Percentiles rank a stretch among this genome's conserved stretches.
phyloP scores from a whole-genome alignment of 2,329 filamentous ascomycete genomes.

The Monilinia fructicola region DNA sequence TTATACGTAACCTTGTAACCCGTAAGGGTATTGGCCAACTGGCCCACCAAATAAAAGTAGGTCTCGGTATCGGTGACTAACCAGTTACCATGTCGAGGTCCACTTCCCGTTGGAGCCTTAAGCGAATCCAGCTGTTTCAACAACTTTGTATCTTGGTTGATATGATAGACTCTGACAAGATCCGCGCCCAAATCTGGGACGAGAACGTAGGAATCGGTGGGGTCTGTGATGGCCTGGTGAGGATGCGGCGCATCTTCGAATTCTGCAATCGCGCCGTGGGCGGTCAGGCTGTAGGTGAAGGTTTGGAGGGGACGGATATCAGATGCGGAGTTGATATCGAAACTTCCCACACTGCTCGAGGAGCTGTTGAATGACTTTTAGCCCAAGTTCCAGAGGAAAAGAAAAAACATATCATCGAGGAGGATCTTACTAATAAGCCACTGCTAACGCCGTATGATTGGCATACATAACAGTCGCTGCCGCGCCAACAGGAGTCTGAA shows the following conservation, averaged over 20 bases:
- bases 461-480: conserved; percentile 7
- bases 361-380: neutral
- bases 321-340: neutral
- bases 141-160: conserved; percentile 43
- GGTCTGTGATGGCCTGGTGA: conserved; percentile 52
- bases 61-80: conserved; percentile 47
- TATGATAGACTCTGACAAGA: conserved; percentile 47
- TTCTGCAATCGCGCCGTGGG: neutral
- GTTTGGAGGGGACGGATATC: conserved; percentile 5
- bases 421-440: conserved; percentile 6
- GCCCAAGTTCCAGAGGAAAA: neutral
- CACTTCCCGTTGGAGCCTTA: conserved; percentile 41
- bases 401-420: neutral
- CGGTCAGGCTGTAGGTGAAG: conserved; percentile 5
- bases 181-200: conserved; percentile 54
- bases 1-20: conserved; percentile 52
- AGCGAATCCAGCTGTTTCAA: conserved; percentile 40
- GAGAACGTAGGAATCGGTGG: conserved; percentile 49
- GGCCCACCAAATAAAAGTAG: conserved; percentile 47
- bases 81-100: conserved; percentile 50
- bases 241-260: conserved; percentile 43
- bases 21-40: conserved; percentile 48
- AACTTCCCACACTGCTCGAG: conserved; percentile 5
- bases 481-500: neutral
- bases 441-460: conserved; percentile 2